A percentile compares a stretch with the other conserved stretches of the same genome.
Conservation (phyloP, 1,284 basidiomycete genomes). For the Takashimella koratensis region DNA sequence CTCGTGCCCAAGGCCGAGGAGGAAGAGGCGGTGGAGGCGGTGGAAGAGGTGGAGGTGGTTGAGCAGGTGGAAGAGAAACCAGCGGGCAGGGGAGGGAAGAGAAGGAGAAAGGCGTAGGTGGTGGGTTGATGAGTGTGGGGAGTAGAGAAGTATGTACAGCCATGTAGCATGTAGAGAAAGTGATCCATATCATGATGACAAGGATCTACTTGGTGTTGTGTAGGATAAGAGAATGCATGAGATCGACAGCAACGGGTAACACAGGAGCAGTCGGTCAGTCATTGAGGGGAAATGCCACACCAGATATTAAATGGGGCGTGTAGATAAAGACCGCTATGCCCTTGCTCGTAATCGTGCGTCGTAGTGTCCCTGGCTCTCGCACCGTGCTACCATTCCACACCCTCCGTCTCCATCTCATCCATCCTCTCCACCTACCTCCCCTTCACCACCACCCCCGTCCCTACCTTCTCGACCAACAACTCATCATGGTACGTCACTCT, state of each 20-base stretch:
- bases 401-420: neutral
- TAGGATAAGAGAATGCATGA: no score
- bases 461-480: neutral
- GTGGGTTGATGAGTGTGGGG: no score
- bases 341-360: no score
- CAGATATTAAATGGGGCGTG: neutral
- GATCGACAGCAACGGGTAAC: no score
- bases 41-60: conserved; percentile 29
- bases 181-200: no score
- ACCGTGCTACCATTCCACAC: no score
- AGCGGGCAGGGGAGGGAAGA: neutral
- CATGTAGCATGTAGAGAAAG: no score
- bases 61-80: conserved; percentile 3
- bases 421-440: neutral
- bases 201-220: no score
- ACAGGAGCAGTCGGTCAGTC: no score
- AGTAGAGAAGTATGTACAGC: no score
- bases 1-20: conserved; percentile 23
- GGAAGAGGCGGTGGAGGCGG: conserved; percentile 33
- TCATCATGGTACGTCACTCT: neutral
- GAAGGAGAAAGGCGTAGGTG: neutral
- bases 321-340: neutral
- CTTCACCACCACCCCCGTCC: neutral
- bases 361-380: no score
- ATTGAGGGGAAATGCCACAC: no score